Base-by-base conservation (phyloP, 2,329 filamentous ascomycete genomes). In the Colletotrichum sp. region DNA sequence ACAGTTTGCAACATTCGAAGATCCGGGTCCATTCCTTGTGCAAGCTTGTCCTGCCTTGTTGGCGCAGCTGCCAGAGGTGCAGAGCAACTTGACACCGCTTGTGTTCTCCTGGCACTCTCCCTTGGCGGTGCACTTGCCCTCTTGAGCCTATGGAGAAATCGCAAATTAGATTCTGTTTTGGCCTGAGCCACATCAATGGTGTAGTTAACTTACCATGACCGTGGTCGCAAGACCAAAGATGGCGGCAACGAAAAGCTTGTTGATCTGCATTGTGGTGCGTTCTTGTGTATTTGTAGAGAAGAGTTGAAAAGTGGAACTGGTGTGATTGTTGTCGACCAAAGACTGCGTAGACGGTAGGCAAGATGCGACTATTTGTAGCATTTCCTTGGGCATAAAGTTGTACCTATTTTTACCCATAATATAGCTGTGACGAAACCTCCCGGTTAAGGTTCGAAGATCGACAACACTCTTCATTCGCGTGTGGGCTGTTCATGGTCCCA, bases 61-160 rank as follows among this genome's bases (percentile, higher is more conserved):
- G 34, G 29, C 25, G 29, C 71, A 72, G 22, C 52, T 72, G 12
- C 71, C 71, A 6, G 64, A 32, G 4, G 52, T 61, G 29, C 71
- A 72, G n/a, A 62, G 55, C 8, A 72, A 30, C 27, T 44, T 67
- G 34, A 62, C 71, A 29, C 71, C 63, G 29, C 63, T 72, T 4
- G 27, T 13, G 16, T 7, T 68, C 29, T 69, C 71, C 36, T 72
- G 71, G 9, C 71, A 72, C 16, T 68, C 52, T 8, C 64, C 64
- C n/a, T 30, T 62, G 34, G 63, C 71, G 13, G 27, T 68, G 55
- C 71, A 72, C 52, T 69, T 72, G 6, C 71, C 71, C n/a, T 62
- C 34, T 30, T 72, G 71, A 16, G 71, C 71, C 71, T 72, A 36
- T 5, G 3, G 6, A 16, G 5, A 52, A 12, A 27, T 29, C 4